phyloP scores from a whole-genome alignment of 306 rosid genomes.

The Ochetophila trinervis region DNA sequence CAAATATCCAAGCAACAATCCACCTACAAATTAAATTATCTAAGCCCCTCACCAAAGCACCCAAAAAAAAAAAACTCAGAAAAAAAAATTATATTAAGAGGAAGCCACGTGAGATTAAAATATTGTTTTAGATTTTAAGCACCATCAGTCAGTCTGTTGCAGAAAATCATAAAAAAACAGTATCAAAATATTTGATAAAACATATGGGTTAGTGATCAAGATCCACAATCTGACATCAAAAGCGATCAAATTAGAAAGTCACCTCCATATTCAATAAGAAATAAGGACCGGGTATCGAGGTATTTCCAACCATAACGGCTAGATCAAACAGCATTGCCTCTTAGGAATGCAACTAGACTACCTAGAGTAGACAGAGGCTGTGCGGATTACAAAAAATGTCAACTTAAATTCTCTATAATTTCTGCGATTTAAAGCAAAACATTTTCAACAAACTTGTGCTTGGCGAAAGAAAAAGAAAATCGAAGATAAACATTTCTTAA shows the following conservation, averaged over 20 bases:
- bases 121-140: slow-evolving; percentile 20
- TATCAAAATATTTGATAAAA: slow-evolving; percentile 19
- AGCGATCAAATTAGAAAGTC: slow-evolving; percentile 3
- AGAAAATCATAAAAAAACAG: slow-evolving; percentile 10
- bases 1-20: no score
- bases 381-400: no score
- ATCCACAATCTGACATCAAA: slow-evolving; percentile 6
- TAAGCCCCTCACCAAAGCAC: neutral
- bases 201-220: slow-evolving; percentile 11
- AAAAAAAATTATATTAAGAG: no score
- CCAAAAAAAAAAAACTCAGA: neutral
- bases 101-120: slow-evolving; percentile 20
- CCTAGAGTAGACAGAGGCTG: no score
- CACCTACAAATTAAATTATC: neutral
- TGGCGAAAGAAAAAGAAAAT: no score
- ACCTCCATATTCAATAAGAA: slow-evolving; percentile 17
- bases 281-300: neutral
- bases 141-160: slow-evolving; percentile 16
- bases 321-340: no score
- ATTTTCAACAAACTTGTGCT: no score
- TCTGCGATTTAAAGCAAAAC: no score
- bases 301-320: no score
- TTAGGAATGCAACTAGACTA: no score
- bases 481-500: no score
- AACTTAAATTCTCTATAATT: no score